These are phyloP conservation scores for Oryza meridionalis DNA, from an alignment of 176 grass and related monocot genomes.

Conservation along the genomic window DNA sequence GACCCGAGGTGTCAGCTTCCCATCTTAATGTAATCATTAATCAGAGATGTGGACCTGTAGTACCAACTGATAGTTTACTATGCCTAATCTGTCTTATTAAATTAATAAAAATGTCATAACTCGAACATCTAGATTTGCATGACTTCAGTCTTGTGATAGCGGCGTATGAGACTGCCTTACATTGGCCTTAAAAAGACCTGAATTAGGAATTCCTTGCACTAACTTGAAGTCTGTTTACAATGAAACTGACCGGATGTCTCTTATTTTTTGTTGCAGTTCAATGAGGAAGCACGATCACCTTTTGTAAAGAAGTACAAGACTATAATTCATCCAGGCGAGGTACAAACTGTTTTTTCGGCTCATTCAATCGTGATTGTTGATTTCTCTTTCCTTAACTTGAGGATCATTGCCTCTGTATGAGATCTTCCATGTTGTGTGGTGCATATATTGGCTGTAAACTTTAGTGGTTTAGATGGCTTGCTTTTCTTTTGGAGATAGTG, in stretches of 20 bases:
- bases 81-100: neutral
- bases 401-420: neutral
- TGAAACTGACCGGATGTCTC: constrained; percentile 15
- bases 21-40: constrained; percentile 22
- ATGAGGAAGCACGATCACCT: constrained; percentile 85
- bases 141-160: neutral
- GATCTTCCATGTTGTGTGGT: constrained; percentile 7
- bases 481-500: constrained; percentile 7
- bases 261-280: constrained; percentile 59
- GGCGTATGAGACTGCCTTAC: neutral
- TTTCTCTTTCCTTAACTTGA: constrained; percentile 10
- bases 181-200: neutral
- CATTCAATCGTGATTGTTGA: neutral
- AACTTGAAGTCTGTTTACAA: neutral
- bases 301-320: constrained; percentile 94
- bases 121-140: neutral
- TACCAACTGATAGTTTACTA: neutral
- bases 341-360: constrained; percentile 42
- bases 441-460: neutral
- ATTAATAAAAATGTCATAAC: neutral
- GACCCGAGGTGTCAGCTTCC: neutral
- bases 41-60: neutral
- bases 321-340: constrained; percentile 99
- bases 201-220: constrained; percentile 4
- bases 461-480: constrained; percentile 7